Evolutionary conservation across 129 eudicot species (phyloP).

Genomic region (Centaurea solstitialis): DNA sequence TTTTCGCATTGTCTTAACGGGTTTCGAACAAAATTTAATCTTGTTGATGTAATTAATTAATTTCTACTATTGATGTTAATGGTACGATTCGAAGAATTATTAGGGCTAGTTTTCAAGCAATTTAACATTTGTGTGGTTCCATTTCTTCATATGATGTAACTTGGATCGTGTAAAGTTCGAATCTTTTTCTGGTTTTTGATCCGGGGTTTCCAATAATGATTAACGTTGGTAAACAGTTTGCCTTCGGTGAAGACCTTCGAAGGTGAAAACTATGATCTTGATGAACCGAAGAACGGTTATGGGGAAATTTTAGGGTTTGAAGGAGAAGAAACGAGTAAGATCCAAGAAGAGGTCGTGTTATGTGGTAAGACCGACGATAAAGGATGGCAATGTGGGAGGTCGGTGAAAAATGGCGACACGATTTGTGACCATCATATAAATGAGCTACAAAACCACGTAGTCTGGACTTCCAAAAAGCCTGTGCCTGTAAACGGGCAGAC

Average conservation of each 20-base stretch:
- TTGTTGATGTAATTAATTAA: constrained; percentile 9
- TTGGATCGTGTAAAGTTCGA: neutral
- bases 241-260: constrained; percentile 2
- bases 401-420: constrained; percentile 34
- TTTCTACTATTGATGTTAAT: neutral
- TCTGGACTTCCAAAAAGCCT: neutral
- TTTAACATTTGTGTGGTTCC: neutral
- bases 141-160: neutral
- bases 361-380: constrained; percentile 48
- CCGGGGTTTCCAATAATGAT: constrained; percentile 5
- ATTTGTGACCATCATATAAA: constrained; percentile 53
- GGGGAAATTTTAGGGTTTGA: constrained; percentile 22
- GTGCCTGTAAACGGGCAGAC: neutral
- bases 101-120: neutral
- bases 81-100: neutral
- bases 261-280: neutral
- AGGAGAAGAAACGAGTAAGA: neutral
- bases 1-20: neutral
- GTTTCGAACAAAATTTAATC: neutral
- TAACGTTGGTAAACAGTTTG: constrained; percentile 22
- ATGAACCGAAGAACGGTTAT: neutral
- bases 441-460: constrained; percentile 12
- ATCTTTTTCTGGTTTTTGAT: neutral
- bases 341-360: constrained; percentile 20
- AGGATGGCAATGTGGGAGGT: constrained; percentile 61